phyloP scores from a whole-genome alignment of 2,329 filamentous ascomycete genomes.

The Xylaria polymorpha region DNA sequence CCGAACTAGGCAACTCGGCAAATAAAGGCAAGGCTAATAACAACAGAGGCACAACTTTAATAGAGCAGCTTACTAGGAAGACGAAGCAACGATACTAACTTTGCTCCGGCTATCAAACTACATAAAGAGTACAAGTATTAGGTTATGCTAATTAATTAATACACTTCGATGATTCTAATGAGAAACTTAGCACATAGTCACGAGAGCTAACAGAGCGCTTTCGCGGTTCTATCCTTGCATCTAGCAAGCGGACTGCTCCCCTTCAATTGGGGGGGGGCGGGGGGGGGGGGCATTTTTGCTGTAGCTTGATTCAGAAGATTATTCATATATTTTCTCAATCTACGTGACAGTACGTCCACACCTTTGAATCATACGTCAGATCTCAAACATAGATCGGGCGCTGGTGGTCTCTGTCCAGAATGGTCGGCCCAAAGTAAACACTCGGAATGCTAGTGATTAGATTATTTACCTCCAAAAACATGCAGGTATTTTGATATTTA shows the following conservation, averaged over 20 bases:
- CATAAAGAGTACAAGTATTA: too few relatives aligned
- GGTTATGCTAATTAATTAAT: not conserved
- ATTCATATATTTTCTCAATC: not conserved
- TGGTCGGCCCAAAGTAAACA: not conserved
- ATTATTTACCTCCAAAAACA: not conserved
- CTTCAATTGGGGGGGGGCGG: not conserved
- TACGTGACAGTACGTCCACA: too few relatives aligned
- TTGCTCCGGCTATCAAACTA: not conserved
- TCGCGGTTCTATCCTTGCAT: not conserved
- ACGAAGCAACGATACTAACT: not conserved
- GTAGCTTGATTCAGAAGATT: not conserved
- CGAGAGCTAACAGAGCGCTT: not conserved
- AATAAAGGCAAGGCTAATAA: not conserved
- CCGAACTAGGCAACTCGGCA: not conserved
- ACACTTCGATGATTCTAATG: not conserved
- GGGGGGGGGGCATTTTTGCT: not conserved
- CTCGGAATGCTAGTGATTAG: not conserved
- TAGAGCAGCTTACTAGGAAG: not conserved
- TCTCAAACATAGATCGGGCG: not conserved
- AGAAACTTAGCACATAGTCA: too few relatives aligned
- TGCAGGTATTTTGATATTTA: slow-evolving; percentile 7
- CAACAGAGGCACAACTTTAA: not conserved
- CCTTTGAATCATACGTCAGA: not conserved
- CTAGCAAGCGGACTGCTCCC: not conserved
- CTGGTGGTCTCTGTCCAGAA: not conserved